Base-by-base conservation (phyloP, 1,284 basidiomycete genomes). In the Malassezia caprae region DNA sequence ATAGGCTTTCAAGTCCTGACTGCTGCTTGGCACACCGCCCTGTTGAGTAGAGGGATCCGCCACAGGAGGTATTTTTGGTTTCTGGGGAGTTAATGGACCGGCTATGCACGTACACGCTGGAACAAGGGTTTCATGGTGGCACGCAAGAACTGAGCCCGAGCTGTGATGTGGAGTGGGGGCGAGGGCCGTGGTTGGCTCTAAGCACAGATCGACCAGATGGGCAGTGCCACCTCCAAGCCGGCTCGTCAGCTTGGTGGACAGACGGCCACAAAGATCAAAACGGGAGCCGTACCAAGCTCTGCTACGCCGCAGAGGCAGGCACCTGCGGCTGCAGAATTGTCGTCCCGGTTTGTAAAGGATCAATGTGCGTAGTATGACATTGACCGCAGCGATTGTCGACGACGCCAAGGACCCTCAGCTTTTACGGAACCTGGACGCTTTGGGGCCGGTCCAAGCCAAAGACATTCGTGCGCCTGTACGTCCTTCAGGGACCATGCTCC, bases 381-480 rank as follows among this genome's bases (percentile, higher is more conserved):
- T 46, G 19, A 35, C 27, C 13, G 3, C 34, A 56, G 54, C 43
- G 7, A 57, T 57, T 21, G 15, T 48, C 21, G 35, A 43, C 13
- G 55, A 57, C 13, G 55, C 55, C 15, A 30, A 23, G 8, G 55
- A 57, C 17, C 55, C 55, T 1, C 49, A 57, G 19, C 42, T 52
- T n/a, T 13, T 51, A 15, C 37, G 42, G n/a, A 57, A 57, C 19
- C 41, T 57, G 11, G 43, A 31, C 6, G 27, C 50, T 4, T 31
- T 57, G 1, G 55, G 55, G 2, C 49, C 35, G 11, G 49, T 52
- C 8, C 24, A 41, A 35, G 24, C 34, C 5, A 28, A 21, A 7
- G 27, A 30, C 3, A 19, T 27, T 7, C n/a, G 19, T 17, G 43
- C 30, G 10, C 15, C 50, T 28, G 17, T 41, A 4, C 41, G 19